These are phyloP conservation scores for Parathielavia appendiculata DNA, from an alignment of 495 filamentous ascomycete species.

Conservation along the genomic window DNA sequence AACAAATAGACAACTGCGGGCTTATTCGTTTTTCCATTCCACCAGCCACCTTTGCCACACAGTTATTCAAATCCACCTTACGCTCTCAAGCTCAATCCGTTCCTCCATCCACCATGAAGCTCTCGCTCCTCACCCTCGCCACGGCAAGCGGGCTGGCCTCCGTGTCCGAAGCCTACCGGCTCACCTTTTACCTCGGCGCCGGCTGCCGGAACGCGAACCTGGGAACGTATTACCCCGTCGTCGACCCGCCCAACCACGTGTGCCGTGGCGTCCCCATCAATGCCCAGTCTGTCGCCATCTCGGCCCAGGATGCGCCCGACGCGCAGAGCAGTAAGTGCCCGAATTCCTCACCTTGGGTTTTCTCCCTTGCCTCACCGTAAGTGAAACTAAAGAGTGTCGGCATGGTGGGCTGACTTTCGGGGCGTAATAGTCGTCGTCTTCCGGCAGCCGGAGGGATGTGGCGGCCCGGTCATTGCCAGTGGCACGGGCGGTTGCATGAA, in stretches of 20 bases:
- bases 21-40: no score
- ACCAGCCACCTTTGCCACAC: no score
- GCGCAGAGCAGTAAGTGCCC: background rate
- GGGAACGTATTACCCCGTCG: background rate
- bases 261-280: slow-evolving; percentile 1
- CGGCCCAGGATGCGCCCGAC: background rate
- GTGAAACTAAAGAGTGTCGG: no score
- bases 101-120: background rate
- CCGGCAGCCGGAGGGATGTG: slow-evolving; percentile 3
- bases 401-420: no score
- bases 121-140: background rate
- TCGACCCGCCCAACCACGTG: slow-evolving; percentile 7
- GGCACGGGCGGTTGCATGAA: background rate
- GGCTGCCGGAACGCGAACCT: background rate
- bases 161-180: background rate
- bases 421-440: background rate
- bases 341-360: background rate
- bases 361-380: no score
- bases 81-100: no score
- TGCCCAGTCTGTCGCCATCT: slow-evolving; percentile 1
- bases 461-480: background rate
- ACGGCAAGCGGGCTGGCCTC: background rate
- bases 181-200: background rate
- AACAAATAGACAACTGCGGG: no score
- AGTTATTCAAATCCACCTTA: no score